phyloP scores from a whole-genome alignment of 306 rosid species.

The Acmispon strigosus region DNA sequence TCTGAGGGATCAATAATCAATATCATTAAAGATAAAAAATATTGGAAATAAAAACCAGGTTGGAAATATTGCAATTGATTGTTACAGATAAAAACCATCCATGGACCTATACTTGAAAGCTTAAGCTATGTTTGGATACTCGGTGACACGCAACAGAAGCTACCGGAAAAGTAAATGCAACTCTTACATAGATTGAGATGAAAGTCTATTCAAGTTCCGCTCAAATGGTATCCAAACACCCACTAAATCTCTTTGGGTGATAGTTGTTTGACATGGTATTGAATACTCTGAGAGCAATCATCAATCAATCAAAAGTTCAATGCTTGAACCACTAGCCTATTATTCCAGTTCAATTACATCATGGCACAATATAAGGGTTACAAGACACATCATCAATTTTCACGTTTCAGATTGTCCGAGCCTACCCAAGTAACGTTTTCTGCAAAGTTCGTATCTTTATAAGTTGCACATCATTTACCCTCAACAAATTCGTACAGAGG shows the following conservation, averaged over 20 bases:
- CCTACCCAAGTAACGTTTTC: not conserved
- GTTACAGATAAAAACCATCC: not conserved
- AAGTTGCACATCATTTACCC: not conserved
- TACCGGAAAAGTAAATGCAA: too few species aligned
- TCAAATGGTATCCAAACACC: too few species aligned
- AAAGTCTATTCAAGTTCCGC: too few species aligned
- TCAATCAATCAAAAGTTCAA: not conserved
- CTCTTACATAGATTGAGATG: too few species aligned
- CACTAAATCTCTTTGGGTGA: not conserved
- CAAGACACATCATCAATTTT: not conserved
- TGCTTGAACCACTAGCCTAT: not conserved
- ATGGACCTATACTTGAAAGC: not conserved
- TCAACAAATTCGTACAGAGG: not conserved
- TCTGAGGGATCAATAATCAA: too few species aligned
- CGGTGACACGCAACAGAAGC: too few species aligned
- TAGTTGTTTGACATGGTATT: not conserved
- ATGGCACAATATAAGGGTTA: not conserved
- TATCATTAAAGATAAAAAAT: not conserved
- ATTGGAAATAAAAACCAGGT: not conserved
- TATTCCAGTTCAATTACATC: not conserved
- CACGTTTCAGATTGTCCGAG: not conserved
- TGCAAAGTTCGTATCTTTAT: not conserved
- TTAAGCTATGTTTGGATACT: too few species aligned
- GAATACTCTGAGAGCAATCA: not conserved
- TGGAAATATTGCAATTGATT: not conserved